A percentile compares a stretch with the other conserved stretches of the same genome.
Evolutionary conservation across 371 early-diverging fungal species (phyloP).

Genomic region (Basidiobolus meristosporus): DNA sequence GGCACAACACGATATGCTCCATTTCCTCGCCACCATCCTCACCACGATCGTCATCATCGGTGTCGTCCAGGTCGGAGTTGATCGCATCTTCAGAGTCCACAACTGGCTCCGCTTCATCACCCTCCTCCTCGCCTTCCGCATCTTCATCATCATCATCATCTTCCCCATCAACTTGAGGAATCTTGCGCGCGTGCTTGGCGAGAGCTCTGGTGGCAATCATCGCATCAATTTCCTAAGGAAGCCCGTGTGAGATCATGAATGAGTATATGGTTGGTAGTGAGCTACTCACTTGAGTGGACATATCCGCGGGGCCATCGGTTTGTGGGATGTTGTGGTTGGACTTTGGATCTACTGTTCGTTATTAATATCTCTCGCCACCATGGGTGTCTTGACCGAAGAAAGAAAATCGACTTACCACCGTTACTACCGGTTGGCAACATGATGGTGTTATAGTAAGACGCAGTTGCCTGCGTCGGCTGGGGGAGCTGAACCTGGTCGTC

Average conservation of each 20-base stretch:
- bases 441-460: constrained; percentile 9
- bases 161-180: constrained; percentile 31
- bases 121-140: constrained; percentile 10
- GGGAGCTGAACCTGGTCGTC: constrained; percentile 11
- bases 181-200: constrained; percentile 4
- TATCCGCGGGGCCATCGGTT: constrained; percentile 17
- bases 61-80: constrained; percentile 69
- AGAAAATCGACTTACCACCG: background rate
- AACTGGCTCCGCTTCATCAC: constrained; percentile 14
- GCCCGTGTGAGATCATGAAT: background rate
- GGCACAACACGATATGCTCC: constrained; percentile 78
- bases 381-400: background rate
- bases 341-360: too few species aligned
- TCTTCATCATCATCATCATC: constrained; percentile 13
- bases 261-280: constrained; percentile 5
- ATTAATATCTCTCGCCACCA: too few species aligned
- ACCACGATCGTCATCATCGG: constrained; percentile 43
- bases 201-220: constrained; percentile 5
- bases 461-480: constrained; percentile 7
- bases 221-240: constrained; percentile 8
- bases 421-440: constrained; percentile 7
- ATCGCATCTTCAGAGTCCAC: constrained; percentile 49
- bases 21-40: constrained; percentile 60
- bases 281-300: background rate
- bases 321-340: constrained; percentile 14